Conservation (phyloP, 148 eudicot genomes). For the Cornus florida region DNA sequence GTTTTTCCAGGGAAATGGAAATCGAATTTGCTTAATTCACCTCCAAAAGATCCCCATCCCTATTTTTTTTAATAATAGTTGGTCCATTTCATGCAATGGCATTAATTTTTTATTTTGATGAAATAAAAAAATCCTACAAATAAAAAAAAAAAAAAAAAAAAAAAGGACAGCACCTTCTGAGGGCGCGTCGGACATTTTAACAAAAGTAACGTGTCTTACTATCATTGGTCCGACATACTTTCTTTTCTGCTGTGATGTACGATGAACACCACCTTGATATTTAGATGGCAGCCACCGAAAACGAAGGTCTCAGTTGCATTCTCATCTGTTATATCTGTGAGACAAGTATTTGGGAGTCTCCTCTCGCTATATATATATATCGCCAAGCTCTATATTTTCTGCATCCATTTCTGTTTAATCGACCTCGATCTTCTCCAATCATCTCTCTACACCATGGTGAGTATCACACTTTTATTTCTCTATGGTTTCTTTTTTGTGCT, state of each 20-base stretch:
- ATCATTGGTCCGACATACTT: constrained; percentile 8
- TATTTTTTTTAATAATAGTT: too few species aligned
- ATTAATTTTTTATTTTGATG: too few species aligned
- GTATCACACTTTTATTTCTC: not conserved
- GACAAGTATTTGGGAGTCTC: not conserved
- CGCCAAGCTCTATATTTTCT: not conserved
- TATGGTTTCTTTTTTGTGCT: not conserved
- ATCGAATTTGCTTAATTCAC: too few species aligned
- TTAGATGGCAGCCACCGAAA: not conserved
- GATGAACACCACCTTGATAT: not conserved
- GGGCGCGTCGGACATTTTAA: not conserved
- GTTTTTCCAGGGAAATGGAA: too few species aligned
- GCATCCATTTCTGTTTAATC: not conserved
- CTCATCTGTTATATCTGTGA: not conserved
- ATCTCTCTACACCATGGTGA: constrained; percentile 16
- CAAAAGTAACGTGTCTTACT: not conserved
- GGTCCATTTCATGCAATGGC: too few species aligned
- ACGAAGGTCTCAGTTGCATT: not conserved
- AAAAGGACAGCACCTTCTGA: too few species aligned
- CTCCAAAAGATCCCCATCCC: too few species aligned
- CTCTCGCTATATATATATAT: not conserved
- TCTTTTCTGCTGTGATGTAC: not conserved
- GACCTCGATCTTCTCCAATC: not conserved
- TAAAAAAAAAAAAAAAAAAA: too few species aligned
- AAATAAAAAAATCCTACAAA: too few species aligned